Percentiles rank a stretch among this genome's conserved stretches.
phyloP scores from a whole-genome alignment of 352 stramenopile genomes.

The Blastocystis hominis region DNA sequence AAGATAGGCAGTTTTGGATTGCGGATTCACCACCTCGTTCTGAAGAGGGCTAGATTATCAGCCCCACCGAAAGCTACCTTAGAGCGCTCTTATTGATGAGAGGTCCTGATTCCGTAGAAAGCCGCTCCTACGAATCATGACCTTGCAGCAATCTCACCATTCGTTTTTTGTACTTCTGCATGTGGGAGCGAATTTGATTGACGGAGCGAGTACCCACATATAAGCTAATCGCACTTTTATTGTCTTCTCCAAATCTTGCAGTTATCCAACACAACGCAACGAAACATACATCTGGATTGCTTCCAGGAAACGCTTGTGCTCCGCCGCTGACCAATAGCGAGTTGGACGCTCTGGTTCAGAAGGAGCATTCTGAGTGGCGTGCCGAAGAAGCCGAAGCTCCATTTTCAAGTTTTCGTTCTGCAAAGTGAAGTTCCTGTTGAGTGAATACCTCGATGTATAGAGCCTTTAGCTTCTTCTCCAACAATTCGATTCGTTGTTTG shows the following conservation, averaged over 20 bases:
- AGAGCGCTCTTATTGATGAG: too few species aligned
- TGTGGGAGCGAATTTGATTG: neutral
- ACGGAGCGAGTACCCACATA: neutral
- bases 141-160: too few species aligned
- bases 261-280: neutral
- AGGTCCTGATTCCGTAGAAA: too few species aligned
- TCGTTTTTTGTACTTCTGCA: neutral
- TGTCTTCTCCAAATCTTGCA: neutral
- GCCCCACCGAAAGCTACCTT: too few species aligned
- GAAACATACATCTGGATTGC: neutral
- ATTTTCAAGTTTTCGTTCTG: slow-evolving; percentile 24
- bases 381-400: neutral
- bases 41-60: too few species aligned
- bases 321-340: neutral
- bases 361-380: neutral
- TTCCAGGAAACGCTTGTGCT: slow-evolving; percentile 19
- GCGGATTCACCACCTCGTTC: too few species aligned
- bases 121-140: too few species aligned
- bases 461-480: neutral
- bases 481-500: neutral
- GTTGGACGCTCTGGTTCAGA: neutral
- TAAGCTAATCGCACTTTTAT: slow-evolving; percentile 15
- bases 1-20: too few species aligned
- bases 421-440: too few species aligned
- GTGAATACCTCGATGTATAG: neutral